A percentile compares a stretch with the other conserved stretches of the same genome.
Evolutionary conservation across 495 filamentous ascomycete genomes (phyloP).

Genomic region (Penicillium diatomitis): DNA sequence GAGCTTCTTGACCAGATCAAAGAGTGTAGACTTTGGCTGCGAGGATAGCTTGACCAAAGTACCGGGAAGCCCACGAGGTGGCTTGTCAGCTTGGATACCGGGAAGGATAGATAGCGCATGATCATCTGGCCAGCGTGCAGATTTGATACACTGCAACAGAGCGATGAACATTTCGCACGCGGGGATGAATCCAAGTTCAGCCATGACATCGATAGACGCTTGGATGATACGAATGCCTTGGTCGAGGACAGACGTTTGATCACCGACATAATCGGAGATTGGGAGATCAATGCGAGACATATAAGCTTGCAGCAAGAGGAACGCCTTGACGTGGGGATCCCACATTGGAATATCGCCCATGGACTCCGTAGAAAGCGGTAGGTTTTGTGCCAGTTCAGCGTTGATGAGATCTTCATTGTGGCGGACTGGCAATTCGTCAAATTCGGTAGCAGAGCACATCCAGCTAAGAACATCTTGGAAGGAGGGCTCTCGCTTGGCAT

Average conservation of each 20-base stretch:
- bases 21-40: constrained; percentile 17
- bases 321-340: constrained; percentile 98
- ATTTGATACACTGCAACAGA: constrained; percentile 85
- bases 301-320: constrained; percentile 86
- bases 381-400: constrained; percentile 71
- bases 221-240: constrained; percentile 92
- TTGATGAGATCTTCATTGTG: constrained; percentile 99
- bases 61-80: constrained; percentile 13
- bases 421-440: constrained; percentile 95
- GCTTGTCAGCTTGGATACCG: constrained; percentile 48
- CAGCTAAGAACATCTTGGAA: constrained; percentile 84
- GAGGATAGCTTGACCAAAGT: constrained; percentile 19
- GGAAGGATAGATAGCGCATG: constrained; percentile 72
- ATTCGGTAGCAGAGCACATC: constrained; percentile 92
- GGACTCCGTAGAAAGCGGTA: constrained; percentile 56
- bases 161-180: constrained; percentile 70
- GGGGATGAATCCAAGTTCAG: constrained; percentile 75
- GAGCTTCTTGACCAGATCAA: constrained; percentile 20
- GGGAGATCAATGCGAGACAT: constrained; percentile 88
- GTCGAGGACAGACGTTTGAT: constrained; percentile 82
- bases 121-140: constrained; percentile 83
- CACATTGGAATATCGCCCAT: constrained; percentile 81
- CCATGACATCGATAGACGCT: constrained; percentile 84
- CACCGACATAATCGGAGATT: constrained; percentile 94
- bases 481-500: constrained; percentile 66